These are phyloP conservation scores for Ophiocordyceps australis DNA, from an alignment of 2,329 filamentous ascomycete genomes.

Conservation along the genomic window DNA sequence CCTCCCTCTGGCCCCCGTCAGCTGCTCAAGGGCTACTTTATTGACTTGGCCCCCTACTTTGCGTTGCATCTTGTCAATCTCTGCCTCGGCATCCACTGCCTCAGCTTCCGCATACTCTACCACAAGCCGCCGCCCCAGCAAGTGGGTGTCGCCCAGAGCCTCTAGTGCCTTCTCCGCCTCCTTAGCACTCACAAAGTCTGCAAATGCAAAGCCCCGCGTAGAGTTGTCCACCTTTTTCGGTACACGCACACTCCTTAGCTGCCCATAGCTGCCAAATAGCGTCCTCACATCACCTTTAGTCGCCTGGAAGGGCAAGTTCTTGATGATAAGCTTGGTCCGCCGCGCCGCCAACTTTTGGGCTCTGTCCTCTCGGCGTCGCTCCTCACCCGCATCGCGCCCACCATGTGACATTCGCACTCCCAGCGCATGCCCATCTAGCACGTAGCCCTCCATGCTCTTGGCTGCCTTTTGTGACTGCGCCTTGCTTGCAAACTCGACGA, in stretches of 20 bases:
- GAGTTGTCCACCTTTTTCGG: conserved; percentile 87
- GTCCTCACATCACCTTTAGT: conserved; percentile 81
- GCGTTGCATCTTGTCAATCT: conserved; percentile 92
- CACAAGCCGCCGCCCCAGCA: conserved; percentile 76
- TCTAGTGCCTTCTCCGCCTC: conserved; percentile 86
- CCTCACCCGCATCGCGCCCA: conserved; percentile 72
- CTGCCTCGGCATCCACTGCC: conserved; percentile 78
- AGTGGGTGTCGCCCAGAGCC: conserved; percentile 79
- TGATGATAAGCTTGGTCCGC: conserved; percentile 88
- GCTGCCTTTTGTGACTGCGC: conserved; percentile 64
- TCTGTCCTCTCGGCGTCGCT: conserved; percentile 64
- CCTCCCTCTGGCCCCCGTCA: conserved; percentile 68
- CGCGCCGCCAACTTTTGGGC: conserved; percentile 62
- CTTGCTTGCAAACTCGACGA: conserved; percentile 72
- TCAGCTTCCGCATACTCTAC: conserved; percentile 85
- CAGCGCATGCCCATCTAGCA: conserved; percentile 74
- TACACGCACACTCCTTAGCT: conserved; percentile 79
- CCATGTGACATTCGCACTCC: conserved; percentile 76
- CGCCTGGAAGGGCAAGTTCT: conserved; percentile 93
- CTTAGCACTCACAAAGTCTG: conserved; percentile 78
- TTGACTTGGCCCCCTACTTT: conserved; percentile 84
- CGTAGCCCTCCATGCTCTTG: conserved; percentile 72
- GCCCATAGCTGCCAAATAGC: conserved; percentile 77
- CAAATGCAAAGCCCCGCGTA: conserved; percentile 89
- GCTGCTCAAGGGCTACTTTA: conserved; percentile 76